Percentiles rank a stretch among this genome's conserved stretches.
Evolutionary conservation across 805 yeast species (phyloP).

Genomic region (Komagataella ulmi): DNA sequence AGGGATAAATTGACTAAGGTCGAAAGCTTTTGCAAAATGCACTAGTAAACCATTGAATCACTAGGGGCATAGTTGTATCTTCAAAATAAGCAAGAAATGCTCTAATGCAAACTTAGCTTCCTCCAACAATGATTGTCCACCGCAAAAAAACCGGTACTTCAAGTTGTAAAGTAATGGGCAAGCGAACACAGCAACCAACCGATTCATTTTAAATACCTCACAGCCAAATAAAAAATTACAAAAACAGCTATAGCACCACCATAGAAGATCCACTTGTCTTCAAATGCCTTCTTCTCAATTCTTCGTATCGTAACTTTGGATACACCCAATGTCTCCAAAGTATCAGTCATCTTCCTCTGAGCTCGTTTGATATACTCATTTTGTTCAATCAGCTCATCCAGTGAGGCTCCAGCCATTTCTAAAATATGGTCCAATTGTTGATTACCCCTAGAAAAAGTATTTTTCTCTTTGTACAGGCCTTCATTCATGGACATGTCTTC

Average conservation of each 20-base stretch:
- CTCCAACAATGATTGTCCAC: not conserved
- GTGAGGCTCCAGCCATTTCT: slow-evolving; percentile 78
- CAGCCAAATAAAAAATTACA: slow-evolving; percentile 51
- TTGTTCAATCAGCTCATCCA: slow-evolving; percentile 79
- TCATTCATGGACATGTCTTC: slow-evolving; percentile 28
- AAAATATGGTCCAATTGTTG: slow-evolving; percentile 80
- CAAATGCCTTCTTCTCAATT: slow-evolving; percentile 69
- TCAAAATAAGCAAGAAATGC: too few relatives aligned
- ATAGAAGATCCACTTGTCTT: slow-evolving; percentile 82
- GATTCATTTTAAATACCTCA: slow-evolving; percentile 44
- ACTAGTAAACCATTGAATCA: too few relatives aligned
- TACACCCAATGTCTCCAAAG: slow-evolving; percentile 74
- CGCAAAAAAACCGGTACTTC: not conserved
- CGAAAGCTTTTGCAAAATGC: too few relatives aligned
- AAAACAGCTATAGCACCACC: slow-evolving; percentile 53
- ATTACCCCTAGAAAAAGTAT: slow-evolving; percentile 52
- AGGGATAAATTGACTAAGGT: too few relatives aligned
- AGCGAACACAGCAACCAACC: not conserved
- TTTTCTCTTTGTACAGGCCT: slow-evolving; percentile 59
- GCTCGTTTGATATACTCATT: slow-evolving; percentile 55
- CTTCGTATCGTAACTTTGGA: slow-evolving; percentile 71
- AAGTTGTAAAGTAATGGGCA: not conserved
- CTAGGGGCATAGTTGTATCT: too few relatives aligned
- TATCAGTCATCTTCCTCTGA: slow-evolving; percentile 48
- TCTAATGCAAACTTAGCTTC: not conserved